phyloP scores from a whole-genome alignment of 208 protist genomes.

The Porcisia hertigi region DNA sequence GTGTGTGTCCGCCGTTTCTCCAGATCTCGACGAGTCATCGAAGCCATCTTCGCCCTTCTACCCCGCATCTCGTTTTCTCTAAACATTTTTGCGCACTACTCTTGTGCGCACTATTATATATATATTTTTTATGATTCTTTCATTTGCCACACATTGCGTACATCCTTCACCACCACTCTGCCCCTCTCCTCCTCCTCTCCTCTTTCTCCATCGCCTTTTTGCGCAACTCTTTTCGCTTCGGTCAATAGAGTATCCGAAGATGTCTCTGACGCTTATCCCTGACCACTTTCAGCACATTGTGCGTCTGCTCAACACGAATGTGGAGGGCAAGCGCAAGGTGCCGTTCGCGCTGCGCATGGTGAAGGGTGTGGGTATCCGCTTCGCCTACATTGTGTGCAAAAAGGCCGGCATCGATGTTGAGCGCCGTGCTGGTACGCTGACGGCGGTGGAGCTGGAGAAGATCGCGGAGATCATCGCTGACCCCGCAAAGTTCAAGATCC shows the following conservation, averaged over 20 bases:
- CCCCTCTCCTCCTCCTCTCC: neutral
- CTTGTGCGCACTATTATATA: neutral
- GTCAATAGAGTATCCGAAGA: constrained; percentile 20
- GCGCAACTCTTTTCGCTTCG: neutral
- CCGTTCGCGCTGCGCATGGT: constrained; percentile 98
- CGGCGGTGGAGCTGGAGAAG: constrained; percentile 96
- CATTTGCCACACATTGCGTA: too few species aligned
- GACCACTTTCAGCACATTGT: constrained; percentile 99
- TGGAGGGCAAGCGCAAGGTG: constrained; percentile 98
- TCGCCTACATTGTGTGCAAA: constrained; percentile 98
- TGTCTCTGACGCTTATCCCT: constrained; percentile 56
- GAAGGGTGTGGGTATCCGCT: constrained; percentile 99
- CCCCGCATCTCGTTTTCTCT: neutral
- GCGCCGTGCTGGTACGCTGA: constrained; percentile 95
- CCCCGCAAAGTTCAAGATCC: constrained; percentile 99
- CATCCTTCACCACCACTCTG: neutral
- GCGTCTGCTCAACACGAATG: constrained; percentile 99
- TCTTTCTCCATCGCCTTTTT: neutral
- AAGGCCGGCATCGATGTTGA: constrained; percentile 98
- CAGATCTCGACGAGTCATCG: neutral
- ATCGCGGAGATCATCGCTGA: constrained; percentile 98
- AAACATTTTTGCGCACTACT: neutral
- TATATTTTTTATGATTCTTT: too few species aligned
- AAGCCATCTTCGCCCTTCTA: neutral
- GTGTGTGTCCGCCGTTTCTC: neutral